phyloP scores from a whole-genome alignment of 1,139 yeast species.

The Pichia sp. region DNA sequence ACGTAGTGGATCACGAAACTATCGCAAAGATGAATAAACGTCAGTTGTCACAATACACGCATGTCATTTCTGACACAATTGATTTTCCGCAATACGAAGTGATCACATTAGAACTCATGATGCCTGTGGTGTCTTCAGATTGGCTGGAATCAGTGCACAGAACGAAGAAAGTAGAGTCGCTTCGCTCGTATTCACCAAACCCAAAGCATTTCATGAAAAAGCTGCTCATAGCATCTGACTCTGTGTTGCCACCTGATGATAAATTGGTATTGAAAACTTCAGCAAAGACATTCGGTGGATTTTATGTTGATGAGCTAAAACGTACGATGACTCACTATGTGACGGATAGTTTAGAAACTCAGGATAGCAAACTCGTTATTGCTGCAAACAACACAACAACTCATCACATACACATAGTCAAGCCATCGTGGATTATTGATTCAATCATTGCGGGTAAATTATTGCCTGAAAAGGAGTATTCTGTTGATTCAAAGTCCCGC shows the following conservation, averaged over 20 bases:
- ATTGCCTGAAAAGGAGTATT: constrained; percentile 19
- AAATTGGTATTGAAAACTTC: constrained; percentile 41
- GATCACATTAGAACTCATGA: constrained; percentile 41
- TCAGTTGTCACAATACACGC: constrained; percentile 31
- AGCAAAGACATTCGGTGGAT: constrained; percentile 70
- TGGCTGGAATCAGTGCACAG: constrained; percentile 54
- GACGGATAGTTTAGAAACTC: constrained; percentile 47
- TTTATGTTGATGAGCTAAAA: constrained; percentile 53
- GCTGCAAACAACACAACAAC: constrained; percentile 27
- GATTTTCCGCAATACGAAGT: constrained; percentile 48
- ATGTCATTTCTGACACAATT: constrained; percentile 46
- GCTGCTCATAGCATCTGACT: constrained; percentile 48
- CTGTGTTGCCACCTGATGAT: constrained; percentile 52
- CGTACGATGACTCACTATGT: constrained; percentile 73
- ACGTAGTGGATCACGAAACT: constrained; percentile 10
- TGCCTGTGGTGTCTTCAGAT: constrained; percentile 58
- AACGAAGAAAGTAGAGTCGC: constrained; percentile 38
- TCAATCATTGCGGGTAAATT: constrained; percentile 33
- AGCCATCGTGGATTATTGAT: constrained; percentile 72
- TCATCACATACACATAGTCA: constrained; percentile 50
- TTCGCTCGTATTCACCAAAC: constrained; percentile 57
- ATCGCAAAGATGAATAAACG: constrained; percentile 12
- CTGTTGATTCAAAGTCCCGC: neutral
- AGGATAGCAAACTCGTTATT: constrained; percentile 30
- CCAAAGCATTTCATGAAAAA: constrained; percentile 56